phyloP scores from a whole-genome alignment of 2,329 filamentous ascomycete species.

The Septoria linicola region DNA sequence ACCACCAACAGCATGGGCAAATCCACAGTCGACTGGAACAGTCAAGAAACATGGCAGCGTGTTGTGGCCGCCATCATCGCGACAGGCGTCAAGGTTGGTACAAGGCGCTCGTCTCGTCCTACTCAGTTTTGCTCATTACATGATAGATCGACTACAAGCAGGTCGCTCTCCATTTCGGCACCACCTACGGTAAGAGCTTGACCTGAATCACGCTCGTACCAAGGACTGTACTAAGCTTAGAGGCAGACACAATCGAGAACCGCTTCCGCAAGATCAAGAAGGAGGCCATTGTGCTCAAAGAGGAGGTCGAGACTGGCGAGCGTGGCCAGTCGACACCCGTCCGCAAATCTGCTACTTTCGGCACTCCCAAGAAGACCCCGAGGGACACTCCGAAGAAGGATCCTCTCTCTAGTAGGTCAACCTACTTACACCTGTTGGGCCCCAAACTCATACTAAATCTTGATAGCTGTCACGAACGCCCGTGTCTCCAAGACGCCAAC shows the following conservation, averaged over 20 bases:
- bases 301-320: constrained; percentile 29
- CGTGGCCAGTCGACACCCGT: constrained; percentile 22
- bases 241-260: constrained; percentile 45
- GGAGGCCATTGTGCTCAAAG: constrained; percentile 37
- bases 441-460: too few species aligned
- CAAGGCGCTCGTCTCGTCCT: background rate
- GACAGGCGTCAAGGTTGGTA: constrained; percentile 36
- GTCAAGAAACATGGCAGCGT: constrained; percentile 40
- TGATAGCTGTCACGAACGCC: constrained; percentile 31
- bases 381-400: constrained; percentile 29
- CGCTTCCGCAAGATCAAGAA: constrained; percentile 49
- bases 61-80: constrained; percentile 45
- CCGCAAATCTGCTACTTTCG: constrained; percentile 15
- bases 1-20: background rate
- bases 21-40: constrained; percentile 39
- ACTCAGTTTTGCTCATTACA: background rate
- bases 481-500: constrained; percentile 30
- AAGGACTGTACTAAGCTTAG: background rate
- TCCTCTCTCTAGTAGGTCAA: constrained; percentile 21
- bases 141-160: constrained; percentile 46
- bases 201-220: background rate
- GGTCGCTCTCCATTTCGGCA: constrained; percentile 48
- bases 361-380: constrained; percentile 28
- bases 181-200: constrained; percentile 41
- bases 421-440: too few species aligned